Percentiles rank a stretch among this genome's conserved stretches.
Conservation (phyloP, 495 filamentous ascomycete species). For the Penicillium canescens region DNA sequence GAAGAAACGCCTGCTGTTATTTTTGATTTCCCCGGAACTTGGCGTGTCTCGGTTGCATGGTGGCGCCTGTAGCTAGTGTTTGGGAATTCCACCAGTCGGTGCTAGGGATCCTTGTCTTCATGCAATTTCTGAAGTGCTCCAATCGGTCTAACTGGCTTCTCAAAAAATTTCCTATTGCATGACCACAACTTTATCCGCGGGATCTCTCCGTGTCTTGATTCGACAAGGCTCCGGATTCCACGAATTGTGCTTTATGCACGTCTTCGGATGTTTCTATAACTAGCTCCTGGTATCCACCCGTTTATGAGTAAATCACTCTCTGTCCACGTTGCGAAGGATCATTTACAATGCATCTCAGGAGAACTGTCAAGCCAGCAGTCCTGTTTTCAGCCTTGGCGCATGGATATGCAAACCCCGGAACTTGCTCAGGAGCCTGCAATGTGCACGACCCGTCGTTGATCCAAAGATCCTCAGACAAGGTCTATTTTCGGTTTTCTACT, state of each 20-base stretch:
- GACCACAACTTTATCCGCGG: neutral
- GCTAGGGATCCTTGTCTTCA: neutral
- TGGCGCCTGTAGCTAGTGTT: neutral
- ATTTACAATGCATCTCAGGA: constrained; percentile 6
- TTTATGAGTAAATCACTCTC: neutral
- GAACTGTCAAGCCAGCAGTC: neutral
- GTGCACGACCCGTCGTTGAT: constrained; percentile 68
- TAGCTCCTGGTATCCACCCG: neutral
- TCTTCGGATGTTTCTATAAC: neutral
- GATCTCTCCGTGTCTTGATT: neutral
- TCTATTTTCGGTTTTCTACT: constrained; percentile 75
- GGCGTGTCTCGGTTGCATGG: constrained; percentile 1
- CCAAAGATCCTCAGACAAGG: constrained; percentile 59
- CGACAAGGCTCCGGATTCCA: neutral
- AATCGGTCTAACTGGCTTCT: no score
- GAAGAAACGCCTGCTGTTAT: constrained; percentile 7
- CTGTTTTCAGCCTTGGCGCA: constrained; percentile 30
- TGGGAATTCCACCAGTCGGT: constrained; percentile 20
- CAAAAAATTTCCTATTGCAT: neutral
- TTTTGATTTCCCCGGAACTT: neutral
- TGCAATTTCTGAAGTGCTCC: neutral
- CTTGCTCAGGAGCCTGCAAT: constrained; percentile 61
- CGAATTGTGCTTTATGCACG: neutral
- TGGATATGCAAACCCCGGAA: constrained; percentile 53
- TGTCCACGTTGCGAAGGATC: neutral